Base-by-base conservation (phyloP, 2,329 filamentous ascomycete species). In the Bipolaris oryzae region DNA sequence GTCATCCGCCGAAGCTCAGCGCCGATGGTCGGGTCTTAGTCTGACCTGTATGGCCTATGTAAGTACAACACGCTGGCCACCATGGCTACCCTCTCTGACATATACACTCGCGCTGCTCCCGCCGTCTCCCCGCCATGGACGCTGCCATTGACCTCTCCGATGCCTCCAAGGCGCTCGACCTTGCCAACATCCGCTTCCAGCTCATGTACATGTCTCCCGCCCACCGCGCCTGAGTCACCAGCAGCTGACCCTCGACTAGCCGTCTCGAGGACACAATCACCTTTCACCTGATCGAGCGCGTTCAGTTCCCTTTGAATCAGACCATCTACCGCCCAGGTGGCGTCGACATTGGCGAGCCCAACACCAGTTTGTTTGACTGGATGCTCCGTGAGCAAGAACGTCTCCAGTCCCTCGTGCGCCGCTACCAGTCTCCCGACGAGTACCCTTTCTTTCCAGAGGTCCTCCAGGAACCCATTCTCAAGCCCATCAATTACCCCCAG, bases 221-320 rank as follows among this genome's bases (percentile, higher is more conserved):
- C 7, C 34, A 47, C 18, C 15, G 45, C 28, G n/a, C 15, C 13
- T 21, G 21, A 37, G 43, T 16, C 41, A 39, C 21, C 20, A 25
- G 35, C 20, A 25, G 35, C 67, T 73, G 49, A 72, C 61, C 25
- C 7, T 35, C 15, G 7, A 47, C 39, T 71, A 99, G 95, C 72
- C 95, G 95, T 18, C 85, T 98, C 16, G 95, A 99, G 80, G 95
- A 99, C 74, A 98, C 94, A 60, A 98, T 99, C 73, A 96, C 91
- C 65, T 97, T 96, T 78, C 90, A 96, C 78, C 83, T 99, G 37
- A 98, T 98, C 72, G 95, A 99, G 80, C 89, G 95, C 38, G 94
- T 94, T n/a, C 95, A 99, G 77, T 99, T 98, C 77, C 92, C 94
- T 3, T 84, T 96, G 63, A 98, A 97, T 80, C 82, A 85, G 73